These are phyloP conservation scores for Aristolochia fimbriata DNA, from an alignment of 164 flowering plant genomes.

Conservation along the genomic window DNA sequence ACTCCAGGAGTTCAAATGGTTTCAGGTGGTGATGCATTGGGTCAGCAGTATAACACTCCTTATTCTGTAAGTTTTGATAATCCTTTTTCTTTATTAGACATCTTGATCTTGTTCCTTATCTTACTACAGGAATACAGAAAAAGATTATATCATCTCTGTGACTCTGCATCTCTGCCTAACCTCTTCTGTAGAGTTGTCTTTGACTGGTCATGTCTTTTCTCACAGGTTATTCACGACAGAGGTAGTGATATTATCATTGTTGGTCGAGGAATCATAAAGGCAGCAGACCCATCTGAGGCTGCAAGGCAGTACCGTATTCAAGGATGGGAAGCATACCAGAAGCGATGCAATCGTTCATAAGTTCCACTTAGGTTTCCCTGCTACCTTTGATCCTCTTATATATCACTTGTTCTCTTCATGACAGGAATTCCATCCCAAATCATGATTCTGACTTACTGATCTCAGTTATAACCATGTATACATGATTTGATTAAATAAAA, in stretches of 20 bases:
- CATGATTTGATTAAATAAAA: too few relatives aligned
- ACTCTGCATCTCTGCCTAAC: too few relatives aligned
- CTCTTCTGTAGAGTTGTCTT: neutral
- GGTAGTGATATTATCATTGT: constrained; percentile 94
- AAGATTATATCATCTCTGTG: neutral
- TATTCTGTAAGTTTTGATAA: constrained; percentile 77
- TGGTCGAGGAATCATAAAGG: constrained; percentile 95
- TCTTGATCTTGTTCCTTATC: neutral
- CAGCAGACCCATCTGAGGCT: constrained; percentile 58
- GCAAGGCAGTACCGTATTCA: constrained; percentile 81
- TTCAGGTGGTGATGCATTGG: constrained; percentile 79
- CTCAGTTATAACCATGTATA: neutral
- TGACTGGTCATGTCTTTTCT: neutral
- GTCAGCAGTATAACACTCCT: constrained; percentile 96
- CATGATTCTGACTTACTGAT: neutral
- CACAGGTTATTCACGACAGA: constrained; percentile 77
- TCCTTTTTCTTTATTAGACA: neutral
- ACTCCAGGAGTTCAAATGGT: constrained; percentile 65
- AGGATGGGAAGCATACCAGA: constrained; percentile 91
- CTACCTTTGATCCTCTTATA: neutral
- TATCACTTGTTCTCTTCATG: neutral
- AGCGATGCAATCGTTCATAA: constrained; percentile 23
- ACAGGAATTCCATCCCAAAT: neutral
- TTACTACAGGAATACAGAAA: too few relatives aligned
- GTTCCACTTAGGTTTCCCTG: too few relatives aligned